Percentiles rank a stretch among this genome's conserved stretches.
These are phyloP conservation scores for Saccharomycopsis babjevae DNA, from an alignment of 805 yeast genomes.

Conservation along the genomic window DNA sequence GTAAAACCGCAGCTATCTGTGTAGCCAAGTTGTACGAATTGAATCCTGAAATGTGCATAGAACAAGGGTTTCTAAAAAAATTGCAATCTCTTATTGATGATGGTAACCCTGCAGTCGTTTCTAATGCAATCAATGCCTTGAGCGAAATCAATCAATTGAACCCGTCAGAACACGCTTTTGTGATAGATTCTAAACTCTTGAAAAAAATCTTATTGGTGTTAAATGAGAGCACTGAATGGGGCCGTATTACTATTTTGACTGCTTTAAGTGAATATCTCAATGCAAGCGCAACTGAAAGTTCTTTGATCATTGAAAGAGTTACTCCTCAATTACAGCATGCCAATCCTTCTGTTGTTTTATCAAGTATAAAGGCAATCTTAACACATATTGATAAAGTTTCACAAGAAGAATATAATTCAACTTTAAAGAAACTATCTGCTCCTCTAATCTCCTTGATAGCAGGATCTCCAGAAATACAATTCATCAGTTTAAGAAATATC, in stretches of 20 bases:
- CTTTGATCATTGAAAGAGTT: slow-evolving; percentile 78
- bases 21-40: slow-evolving; percentile 91
- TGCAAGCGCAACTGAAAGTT: slow-evolving; percentile 51
- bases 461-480: slow-evolving; percentile 90
- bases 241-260: slow-evolving; percentile 78
- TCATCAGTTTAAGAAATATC: slow-evolving; percentile 84
- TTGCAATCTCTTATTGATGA: slow-evolving; percentile 66
- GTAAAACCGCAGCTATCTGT: slow-evolving; percentile 96
- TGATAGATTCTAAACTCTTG: slow-evolving; percentile 30
- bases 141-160: slow-evolving; percentile 72
- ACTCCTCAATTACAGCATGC: slow-evolving; percentile 95
- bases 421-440: slow-evolving; percentile 65
- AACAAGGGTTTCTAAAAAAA: slow-evolving; percentile 71
- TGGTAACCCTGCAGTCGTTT: slow-evolving; percentile 94
- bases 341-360: slow-evolving; percentile 87
- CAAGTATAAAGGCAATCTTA: slow-evolving; percentile 71
- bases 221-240: slow-evolving; percentile 99
- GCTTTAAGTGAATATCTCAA: slow-evolving; percentile 69
- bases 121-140: slow-evolving; percentile 81
- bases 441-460: slow-evolving; percentile 83
- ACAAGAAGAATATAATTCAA: slow-evolving; percentile 24
- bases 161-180: slow-evolving; percentile 38
- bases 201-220: slow-evolving; percentile 66
- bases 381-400: slow-evolving; percentile 48
- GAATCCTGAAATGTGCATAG: slow-evolving; percentile 69